Evolutionary conservation across 306 rosid genomes (phyloP).

Genomic region (Sindora glabra): DNA sequence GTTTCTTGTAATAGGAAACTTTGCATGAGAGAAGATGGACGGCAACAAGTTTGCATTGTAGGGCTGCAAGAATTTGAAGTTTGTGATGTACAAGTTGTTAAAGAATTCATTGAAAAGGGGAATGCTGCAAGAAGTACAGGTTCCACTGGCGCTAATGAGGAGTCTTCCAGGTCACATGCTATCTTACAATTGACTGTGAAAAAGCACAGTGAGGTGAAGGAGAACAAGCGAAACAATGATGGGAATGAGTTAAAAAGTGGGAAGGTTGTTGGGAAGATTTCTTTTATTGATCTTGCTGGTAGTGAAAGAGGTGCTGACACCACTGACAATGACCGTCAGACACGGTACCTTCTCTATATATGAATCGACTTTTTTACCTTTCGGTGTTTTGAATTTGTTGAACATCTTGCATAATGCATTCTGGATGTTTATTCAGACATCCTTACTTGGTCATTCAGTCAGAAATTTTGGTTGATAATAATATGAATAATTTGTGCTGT

Average conservation of each 20-base stretch:
- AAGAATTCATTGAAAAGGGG: slow-evolving; percentile 90
- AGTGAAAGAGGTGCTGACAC: slow-evolving; percentile 99
- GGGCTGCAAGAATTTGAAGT: slow-evolving; percentile 99
- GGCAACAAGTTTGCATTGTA: slow-evolving; percentile 98
- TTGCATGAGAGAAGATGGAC: slow-evolving; percentile 97
- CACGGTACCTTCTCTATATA: slow-evolving; percentile 46
- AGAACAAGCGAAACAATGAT: slow-evolving; percentile 65
- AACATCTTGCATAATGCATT: too few relatives aligned
- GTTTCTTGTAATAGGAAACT: slow-evolving; percentile 54
- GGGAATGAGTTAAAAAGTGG: slow-evolving; percentile 74
- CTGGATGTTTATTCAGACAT: too few relatives aligned
- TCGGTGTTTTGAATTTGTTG: not conserved
- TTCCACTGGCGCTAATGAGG: slow-evolving; percentile 98
- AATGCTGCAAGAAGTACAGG: slow-evolving; percentile 96
- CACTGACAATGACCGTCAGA: slow-evolving; percentile 97
- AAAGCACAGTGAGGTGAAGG: slow-evolving; percentile 82
- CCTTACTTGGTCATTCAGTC: too few relatives aligned
- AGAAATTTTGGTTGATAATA: too few relatives aligned
- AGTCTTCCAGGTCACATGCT: slow-evolving; percentile 98
- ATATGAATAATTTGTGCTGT: too few relatives aligned
- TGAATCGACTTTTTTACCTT: not conserved
- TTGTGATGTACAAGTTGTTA: slow-evolving; percentile 86
- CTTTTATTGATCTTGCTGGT: slow-evolving; percentile 98
- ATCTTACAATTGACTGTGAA: slow-evolving; percentile 83
- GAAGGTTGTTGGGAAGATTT: slow-evolving; percentile 90